Evolutionary conservation across 345 rosid species (phyloP).

Genomic region (Microthlaspi erraticum): DNA sequence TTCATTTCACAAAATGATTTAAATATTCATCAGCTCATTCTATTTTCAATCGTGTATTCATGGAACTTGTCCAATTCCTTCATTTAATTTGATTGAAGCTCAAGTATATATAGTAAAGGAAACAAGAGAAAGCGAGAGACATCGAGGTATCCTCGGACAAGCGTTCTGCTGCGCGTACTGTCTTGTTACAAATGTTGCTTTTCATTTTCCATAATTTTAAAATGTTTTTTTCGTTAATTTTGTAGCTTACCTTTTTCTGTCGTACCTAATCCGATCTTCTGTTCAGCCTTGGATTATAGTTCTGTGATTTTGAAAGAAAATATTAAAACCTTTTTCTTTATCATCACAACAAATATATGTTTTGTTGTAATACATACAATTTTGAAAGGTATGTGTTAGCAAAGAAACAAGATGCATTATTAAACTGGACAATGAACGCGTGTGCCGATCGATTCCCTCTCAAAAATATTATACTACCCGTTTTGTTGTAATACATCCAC

Average conservation of each 20-base stretch:
- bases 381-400: background rate
- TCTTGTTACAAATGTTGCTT: background rate
- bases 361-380: background rate
- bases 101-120: background rate
- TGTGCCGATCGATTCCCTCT: background rate
- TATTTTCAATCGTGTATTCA: background rate
- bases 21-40: background rate
- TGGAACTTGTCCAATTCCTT: background rate
- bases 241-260: too few relatives aligned
- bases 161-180: background rate
- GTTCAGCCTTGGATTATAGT: too few relatives aligned
- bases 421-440: background rate
- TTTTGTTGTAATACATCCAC: background rate
- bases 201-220: background rate
- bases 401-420: constrained; percentile 6
- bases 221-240: too few relatives aligned
- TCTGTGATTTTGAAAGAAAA: too few relatives aligned
- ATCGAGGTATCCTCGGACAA: background rate
- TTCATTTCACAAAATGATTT: constrained; percentile 7
- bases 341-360: too few relatives aligned
- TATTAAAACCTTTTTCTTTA: too few relatives aligned
- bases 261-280: too few relatives aligned
- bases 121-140: background rate
- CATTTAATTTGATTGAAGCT: background rate
- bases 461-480: background rate